phyloP scores from a whole-genome alignment of 495 filamentous ascomycete species.

The Penicillium odoratum region DNA sequence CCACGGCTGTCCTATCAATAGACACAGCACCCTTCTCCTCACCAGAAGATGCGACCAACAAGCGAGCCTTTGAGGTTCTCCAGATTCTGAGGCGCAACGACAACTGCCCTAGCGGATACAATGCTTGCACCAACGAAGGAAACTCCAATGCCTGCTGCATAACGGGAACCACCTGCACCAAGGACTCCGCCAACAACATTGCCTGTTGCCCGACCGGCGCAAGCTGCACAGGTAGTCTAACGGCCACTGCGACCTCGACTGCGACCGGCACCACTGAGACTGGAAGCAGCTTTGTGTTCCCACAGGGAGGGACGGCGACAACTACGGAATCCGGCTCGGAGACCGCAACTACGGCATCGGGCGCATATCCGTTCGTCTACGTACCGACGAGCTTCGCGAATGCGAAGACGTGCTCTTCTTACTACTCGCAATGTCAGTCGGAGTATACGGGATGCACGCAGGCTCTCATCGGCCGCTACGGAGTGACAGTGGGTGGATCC shows the following conservation, averaged over 20 bases:
- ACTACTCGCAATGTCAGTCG: conserved; percentile 62
- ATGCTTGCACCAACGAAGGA: conserved; percentile 49
- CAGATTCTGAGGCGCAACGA: conserved; percentile 38
- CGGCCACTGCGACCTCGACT: conserved; percentile 17
- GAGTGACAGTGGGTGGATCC: conserved; percentile 43
- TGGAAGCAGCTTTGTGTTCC: conserved; percentile 39
- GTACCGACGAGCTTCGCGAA: conserved; percentile 67
- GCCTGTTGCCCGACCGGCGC: conserved; percentile 65
- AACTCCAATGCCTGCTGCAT: conserved; percentile 58
- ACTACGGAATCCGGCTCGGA: conserved; percentile 21
- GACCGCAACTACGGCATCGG: conserved; percentile 44
- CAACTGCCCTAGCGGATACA: conserved; percentile 55
- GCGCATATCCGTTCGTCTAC: conserved; percentile 63
- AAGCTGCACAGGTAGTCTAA: conserved; percentile 61
- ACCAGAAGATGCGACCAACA: conserved; percentile 25
- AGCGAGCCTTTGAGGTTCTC: conserved; percentile 40
- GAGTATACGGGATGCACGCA: conserved; percentile 65
- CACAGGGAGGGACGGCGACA: conserved; percentile 33
- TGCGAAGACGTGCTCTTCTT: conserved; percentile 62
- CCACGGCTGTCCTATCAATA: conserved; percentile 33
- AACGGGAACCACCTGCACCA: conserved; percentile 52
- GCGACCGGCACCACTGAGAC: conserved; percentile 25
- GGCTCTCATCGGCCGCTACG: conserved; percentile 52
- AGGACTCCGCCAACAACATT: conserved; percentile 58
- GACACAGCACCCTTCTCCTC: conserved; percentile 32